Base-by-base conservation (phyloP, 768 basidiomycete genomes). In the Agrocybe pediades region DNA sequence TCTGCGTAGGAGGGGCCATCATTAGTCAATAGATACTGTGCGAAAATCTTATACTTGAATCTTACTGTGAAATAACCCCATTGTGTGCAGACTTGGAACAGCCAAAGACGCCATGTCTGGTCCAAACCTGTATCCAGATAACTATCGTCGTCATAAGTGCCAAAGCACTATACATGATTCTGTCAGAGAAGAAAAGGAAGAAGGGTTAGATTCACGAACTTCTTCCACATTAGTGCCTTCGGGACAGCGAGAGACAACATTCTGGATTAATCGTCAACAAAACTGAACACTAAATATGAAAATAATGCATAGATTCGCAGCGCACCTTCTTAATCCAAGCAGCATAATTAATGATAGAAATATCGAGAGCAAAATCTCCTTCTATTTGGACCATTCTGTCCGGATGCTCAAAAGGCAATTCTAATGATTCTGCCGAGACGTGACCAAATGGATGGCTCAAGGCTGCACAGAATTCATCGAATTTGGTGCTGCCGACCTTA, bases 41-140 rank as follows among this genome's bases (percentile, higher is more conserved):
- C 41, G 2, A 29, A 42, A 52, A 25, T 33, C 49, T 19, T 11
- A n/a, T 9, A 20, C 13, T 3, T 3, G n/a, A 36, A 9, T 64
- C 82, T 29, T 61, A 90, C 92, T 25, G 79, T 85, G 67, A 96
- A 95, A 69, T 92, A 99, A 2, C 95, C 96, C 96, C 96, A 98
- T 63, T 96, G 83, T 0, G 92, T 94, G 74, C 93, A 95, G 48
- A 93, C 90, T 71, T 92, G 95, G 79, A 93, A 96, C 3, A 76
- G 60, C 95, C 95, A 98, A 13, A 87, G 72, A 40, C 92, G 80
- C 95, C 95, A 98, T 5, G 78, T 80, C 62, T 92, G 82, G 53
- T 84, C 77, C 7, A 93, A 67, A 9, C 79, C 80, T 1, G 79
- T 84, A 9, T 78, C 74, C 57, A 78, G 77, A 69, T 82, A 96